Conservation (phyloP, 257 asterid genomes). For the Penstemon newberryi region DNA sequence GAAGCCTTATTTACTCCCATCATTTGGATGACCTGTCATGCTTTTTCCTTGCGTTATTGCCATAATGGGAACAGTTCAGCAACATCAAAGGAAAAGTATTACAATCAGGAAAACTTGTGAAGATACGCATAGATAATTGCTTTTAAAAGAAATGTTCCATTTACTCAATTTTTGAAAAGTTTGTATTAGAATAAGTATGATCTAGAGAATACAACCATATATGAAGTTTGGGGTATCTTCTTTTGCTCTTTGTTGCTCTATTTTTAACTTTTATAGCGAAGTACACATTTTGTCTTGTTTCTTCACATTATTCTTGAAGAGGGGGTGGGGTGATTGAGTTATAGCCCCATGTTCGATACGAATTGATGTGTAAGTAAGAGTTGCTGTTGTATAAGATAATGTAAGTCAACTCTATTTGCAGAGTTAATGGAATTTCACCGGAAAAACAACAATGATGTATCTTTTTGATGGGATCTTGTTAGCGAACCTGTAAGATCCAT, state of each 20-base stretch:
- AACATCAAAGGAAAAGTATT: not conserved
- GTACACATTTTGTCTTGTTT: not conserved
- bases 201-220: not conserved
- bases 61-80: too few species aligned
- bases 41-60: too few species aligned
- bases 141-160: not conserved
- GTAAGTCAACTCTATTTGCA: slow-evolving; percentile 5
- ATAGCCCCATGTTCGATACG: not conserved
- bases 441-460: not conserved
- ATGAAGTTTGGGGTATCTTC: not conserved
- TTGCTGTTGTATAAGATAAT: not conserved
- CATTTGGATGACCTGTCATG: too few species aligned
- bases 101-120: not conserved
- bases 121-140: not conserved
- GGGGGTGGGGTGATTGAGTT: not conserved
- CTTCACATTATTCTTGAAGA: not conserved
- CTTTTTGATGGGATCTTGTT: not conserved
- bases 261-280: not conserved
- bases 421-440: not conserved
- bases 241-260: not conserved
- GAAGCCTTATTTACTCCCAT: not conserved
- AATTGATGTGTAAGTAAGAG: not conserved
- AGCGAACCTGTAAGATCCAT: not conserved
- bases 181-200: not conserved
- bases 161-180: not conserved